Percentiles rank a stretch among this genome's conserved stretches.
These are phyloP conservation scores for Allium fistulosum DNA, from an alignment of 106 monocot genomes.

Conservation along the genomic window DNA sequence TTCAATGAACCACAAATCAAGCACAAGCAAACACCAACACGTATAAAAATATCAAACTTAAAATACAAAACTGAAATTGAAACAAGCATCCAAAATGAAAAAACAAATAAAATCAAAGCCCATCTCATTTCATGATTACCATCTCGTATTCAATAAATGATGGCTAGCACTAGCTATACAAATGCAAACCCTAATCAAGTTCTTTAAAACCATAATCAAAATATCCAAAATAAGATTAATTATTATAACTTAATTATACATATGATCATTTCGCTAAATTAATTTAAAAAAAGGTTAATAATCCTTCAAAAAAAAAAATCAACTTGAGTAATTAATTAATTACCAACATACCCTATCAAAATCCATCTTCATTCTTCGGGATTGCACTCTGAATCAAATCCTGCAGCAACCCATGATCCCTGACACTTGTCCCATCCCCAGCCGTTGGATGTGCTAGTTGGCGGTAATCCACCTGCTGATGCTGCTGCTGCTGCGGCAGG, in stretches of 20 bases:
- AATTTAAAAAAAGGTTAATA: not conserved
- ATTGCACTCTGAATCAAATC: constrained; percentile 10
- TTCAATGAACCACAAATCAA: not conserved
- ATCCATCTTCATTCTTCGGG: not conserved
- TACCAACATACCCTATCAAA: not conserved
- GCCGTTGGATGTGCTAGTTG: not conserved
- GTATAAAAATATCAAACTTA: too few relatives aligned
- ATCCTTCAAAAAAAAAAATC: not conserved
- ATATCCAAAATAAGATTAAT: not conserved
- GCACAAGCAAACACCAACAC: not conserved
- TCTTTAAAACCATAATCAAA: not conserved
- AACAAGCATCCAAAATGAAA: not conserved
- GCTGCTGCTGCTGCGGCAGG: not conserved
- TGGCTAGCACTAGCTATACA: not conserved
- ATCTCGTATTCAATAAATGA: not conserved
- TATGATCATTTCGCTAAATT: not conserved
- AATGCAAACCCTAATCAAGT: not conserved
- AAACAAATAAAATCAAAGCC: not conserved
- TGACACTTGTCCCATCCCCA: not conserved
- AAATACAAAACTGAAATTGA: not conserved
- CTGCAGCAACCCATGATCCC: constrained; percentile 18
- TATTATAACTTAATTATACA: not conserved
- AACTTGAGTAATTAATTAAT: not conserved
- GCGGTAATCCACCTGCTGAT: not conserved
- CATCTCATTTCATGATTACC: not conserved